Conservation (phyloP, 305 asterid species). For the Euphrasia arctica region DNA sequence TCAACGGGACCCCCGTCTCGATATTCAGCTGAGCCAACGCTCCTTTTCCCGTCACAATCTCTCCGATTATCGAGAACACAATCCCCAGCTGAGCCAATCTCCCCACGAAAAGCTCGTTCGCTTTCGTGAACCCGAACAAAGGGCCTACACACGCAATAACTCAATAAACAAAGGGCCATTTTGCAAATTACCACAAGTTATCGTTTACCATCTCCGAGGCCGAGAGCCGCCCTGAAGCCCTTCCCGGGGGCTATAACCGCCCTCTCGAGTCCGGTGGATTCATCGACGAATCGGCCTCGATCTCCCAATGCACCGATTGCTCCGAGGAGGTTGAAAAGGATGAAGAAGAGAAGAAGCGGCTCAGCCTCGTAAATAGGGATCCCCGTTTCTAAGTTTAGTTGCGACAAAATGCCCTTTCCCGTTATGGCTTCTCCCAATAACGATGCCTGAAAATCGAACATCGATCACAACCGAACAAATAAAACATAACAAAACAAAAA, state of each 20-base stretch:
- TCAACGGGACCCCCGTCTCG: constrained; percentile 90
- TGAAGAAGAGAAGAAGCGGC: constrained; percentile 52
- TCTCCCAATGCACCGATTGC: constrained; percentile 95
- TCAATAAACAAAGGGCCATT: not conserved
- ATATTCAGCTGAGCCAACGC: constrained; percentile 91
- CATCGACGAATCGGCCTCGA: constrained; percentile 79
- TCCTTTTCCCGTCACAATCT: constrained; percentile 86
- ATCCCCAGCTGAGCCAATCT: constrained; percentile 94
- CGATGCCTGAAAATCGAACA: constrained; percentile 3
- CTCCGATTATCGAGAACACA: constrained; percentile 87
- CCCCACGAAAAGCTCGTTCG: constrained; percentile 92
- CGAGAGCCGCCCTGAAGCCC: too few species aligned
- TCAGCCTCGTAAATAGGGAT: constrained; percentile 79
- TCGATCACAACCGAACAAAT: too few species aligned
- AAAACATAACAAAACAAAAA: too few species aligned
- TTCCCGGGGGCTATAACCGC: too few species aligned
- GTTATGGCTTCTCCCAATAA: constrained; percentile 83
- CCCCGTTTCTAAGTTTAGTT: constrained; percentile 76
- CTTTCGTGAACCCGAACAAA: constrained; percentile 86
- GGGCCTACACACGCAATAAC: constrained; percentile 45
- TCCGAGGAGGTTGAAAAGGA: constrained; percentile 76
- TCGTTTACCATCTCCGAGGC: constrained; percentile 40
- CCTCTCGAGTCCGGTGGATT: constrained; percentile 33
- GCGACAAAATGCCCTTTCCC: constrained; percentile 78
- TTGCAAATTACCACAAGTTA: not conserved